Evolutionary conservation across 768 basidiomycete genomes (phyloP), one percentile per base, ranked within the genome.

Genomic region (Arthromyces matolae): DNA sequence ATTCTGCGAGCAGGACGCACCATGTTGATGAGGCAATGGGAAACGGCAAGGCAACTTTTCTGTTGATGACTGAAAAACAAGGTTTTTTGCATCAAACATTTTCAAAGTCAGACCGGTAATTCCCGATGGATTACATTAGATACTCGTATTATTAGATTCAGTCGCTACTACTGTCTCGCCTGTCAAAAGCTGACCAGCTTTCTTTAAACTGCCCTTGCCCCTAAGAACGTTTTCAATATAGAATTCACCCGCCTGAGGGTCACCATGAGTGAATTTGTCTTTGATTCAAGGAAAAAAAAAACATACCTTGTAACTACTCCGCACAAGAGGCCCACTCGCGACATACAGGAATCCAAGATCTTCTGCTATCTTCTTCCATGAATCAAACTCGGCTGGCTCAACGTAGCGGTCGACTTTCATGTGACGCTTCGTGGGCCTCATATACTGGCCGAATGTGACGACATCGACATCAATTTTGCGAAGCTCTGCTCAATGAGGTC

Each of bases 391-490:
- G 4, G 81, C 79, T 1, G 96, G 96, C 51, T 91, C 83, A 19
- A 98, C 93, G 59, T 99, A 99, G 24, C 92, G 87, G 56, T 92
- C 87, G 8, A 99, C 96, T 67, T 98, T 99, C 96, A 99, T 98
- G 68, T 99, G 96, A 23, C 85, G 80, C 67, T 98, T 98, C 8
- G 96, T 97, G 6, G 96, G 96, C 40, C 96, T 87, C 96, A 99
- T 98, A 67, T 99, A 99, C 70, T 99, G 96, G 2, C 96, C 96
- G 63, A 99, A 98, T 2, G 96, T 99, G 23, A 99, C 93, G 5
- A 99, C 95, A 60, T 98, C 95, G 36, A 98, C 94, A 55, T 92
- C 79, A 37, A 83, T 73, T 55, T 84, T 84, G 35, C 95, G 86
- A 6, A 98, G 77, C 54, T 95, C 96, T 98, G 54, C 24, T 41